Base-by-base conservation (phyloP, 164 flowering plant genomes). In the Liriodendron chinense region DNA sequence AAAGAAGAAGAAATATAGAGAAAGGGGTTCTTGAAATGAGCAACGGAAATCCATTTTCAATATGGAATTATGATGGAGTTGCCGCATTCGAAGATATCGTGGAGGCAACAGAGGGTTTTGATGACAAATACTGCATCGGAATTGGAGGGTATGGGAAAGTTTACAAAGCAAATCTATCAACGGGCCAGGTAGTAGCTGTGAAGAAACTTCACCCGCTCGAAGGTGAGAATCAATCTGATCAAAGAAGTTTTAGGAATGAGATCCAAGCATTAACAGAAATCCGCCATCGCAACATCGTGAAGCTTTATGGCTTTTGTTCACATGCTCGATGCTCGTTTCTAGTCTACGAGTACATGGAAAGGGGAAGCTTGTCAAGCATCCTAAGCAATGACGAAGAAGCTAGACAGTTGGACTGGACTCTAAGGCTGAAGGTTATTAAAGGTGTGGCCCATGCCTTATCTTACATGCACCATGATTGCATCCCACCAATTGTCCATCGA, bases 381-480 rank as follows among this genome's bases (percentile, higher is more conserved):
- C 25, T 91, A 57, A 77, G 84, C 64, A 82, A 82, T 43, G 48
- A 68, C 1, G 85, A 72, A 65, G 83, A 75, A 14, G 79, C 69
- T 49, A 26, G 25, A 47, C 83, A 80, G n/a, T 72, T 91, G 48
- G 83, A 72, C 9, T 89, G 92, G 95, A 78, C 47, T 1, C 74
- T 24, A 24, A 78, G 95, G 81, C 72, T 88, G 70, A 86, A 75
- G 10, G 78, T 89, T 64, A 82, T 91, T 47, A 81, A 76, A 70
- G 95, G 95, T 21, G 25, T 88, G 74, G 92, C 95, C 68, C 87
- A 88, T 83, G 95, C 95, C 7, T 28, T 89, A 23, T 77, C 91
- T 53, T 91, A 91, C 78, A 73, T 91, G 87, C 92, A 89, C 83
- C 89, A 88, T 77, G 92, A 89, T 47, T 89, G 91, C 76, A 75